Conservation (phyloP, 768 basidiomycete species). For the Tulasnella sp. region DNA sequence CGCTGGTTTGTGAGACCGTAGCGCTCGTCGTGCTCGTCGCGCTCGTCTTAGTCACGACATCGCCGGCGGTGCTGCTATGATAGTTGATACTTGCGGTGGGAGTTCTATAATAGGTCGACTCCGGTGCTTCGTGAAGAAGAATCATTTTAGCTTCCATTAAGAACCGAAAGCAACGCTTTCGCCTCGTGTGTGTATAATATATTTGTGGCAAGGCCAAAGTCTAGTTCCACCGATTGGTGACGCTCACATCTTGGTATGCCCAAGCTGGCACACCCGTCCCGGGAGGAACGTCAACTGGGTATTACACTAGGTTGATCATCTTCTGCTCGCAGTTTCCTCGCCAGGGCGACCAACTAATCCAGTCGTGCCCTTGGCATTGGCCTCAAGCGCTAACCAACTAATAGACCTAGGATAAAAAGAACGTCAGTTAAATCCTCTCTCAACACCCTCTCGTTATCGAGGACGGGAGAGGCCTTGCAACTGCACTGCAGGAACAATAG, state of each 20-base stretch:
- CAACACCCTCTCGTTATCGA: background rate
- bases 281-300: constrained; percentile 35
- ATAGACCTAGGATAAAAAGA: constrained; percentile 38
- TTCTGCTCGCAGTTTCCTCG: constrained; percentile 36
- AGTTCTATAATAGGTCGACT: background rate
- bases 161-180: background rate
- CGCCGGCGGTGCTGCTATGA: background rate
- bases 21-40: background rate
- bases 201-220: background rate
- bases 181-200: background rate
- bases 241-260: constrained; percentile 46
- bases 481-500: constrained; percentile 53
- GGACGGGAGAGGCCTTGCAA: constrained; percentile 34
- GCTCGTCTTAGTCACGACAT: background rate
- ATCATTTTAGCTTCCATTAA: too few relatives aligned
- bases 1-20: background rate
- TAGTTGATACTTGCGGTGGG: constrained; percentile 13
- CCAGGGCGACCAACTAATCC: constrained; percentile 35
- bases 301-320: constrained; percentile 40
- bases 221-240: background rate
- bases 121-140: too few relatives aligned
- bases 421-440: too few relatives aligned
- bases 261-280: too few relatives aligned
- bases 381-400: constrained; percentile 57
- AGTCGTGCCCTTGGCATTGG: constrained; percentile 49